Conservation (phyloP, 2,329 filamentous ascomycete genomes). For the Cadophora gregata region DNA sequence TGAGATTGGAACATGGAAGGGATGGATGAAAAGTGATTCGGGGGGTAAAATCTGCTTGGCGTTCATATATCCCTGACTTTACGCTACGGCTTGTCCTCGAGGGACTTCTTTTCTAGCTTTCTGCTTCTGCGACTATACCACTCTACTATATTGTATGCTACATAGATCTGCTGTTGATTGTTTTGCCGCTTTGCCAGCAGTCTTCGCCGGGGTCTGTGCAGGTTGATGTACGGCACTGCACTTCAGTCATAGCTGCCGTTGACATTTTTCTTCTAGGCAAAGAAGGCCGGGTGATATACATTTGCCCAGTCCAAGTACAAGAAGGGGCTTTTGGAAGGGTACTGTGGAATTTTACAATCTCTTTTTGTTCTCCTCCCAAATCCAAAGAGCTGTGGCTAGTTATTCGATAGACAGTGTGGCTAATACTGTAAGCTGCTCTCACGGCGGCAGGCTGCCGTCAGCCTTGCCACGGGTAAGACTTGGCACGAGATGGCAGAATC, state of each 20-base stretch:
- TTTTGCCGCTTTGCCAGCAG: neutral
- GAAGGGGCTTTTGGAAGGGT: neutral
- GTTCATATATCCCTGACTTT: conserved; percentile 13
- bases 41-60: conserved; percentile 7
- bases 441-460: conserved; percentile 9
- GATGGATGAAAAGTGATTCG: neutral
- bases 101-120: neutral
- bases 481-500: conserved; percentile 7
- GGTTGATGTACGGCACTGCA: neutral
- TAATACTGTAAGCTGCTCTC: neutral
- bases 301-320: too few species aligned
- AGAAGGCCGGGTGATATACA: too few species aligned
- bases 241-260: too few species aligned
- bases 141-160: neutral
- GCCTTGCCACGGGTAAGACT: conserved; percentile 1
- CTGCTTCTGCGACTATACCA: conserved; percentile 7
- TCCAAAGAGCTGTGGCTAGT: neutral
- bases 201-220: neutral
- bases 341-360: neutral
- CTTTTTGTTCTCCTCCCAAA: neutral
- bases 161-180: neutral
- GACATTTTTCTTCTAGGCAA: too few species aligned
- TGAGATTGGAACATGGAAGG: neutral
- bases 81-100: neutral
- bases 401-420: neutral